A percentile compares a stretch with the other conserved stretches of the same genome.
These are phyloP conservation scores for Eucalyptus erythrocorys DNA, from an alignment of 345 rosid genomes.

Conservation along the genomic window DNA sequence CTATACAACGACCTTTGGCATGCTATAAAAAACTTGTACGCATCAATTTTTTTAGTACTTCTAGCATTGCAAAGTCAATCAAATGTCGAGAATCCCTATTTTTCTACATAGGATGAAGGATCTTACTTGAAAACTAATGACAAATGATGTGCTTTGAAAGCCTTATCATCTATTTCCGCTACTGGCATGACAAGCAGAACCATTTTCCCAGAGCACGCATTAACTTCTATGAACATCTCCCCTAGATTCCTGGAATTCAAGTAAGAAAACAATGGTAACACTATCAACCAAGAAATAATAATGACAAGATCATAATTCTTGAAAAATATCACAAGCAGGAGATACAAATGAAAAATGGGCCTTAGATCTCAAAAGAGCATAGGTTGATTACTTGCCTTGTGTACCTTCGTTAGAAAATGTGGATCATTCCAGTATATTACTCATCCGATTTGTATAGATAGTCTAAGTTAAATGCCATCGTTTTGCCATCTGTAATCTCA, in stretches of 20 bases:
- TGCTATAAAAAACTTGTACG: no score
- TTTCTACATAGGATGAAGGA: slow-evolving; percentile 70
- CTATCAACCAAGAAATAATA: not conserved
- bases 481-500: not conserved
- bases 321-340: not conserved
- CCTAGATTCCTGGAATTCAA: not conserved
- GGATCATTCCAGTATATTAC: no score
- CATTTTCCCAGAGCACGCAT: not conserved
- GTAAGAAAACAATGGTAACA: not conserved
- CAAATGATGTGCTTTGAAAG: not conserved
- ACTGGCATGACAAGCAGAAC: not conserved
- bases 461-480: no score
- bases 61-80: no score
- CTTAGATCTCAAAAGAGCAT: no score
- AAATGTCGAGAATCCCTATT: no score
- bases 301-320: not conserved
- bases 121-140: not conserved
- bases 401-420: no score
- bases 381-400: no score
- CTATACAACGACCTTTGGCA: no score
- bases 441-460: no score
- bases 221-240: not conserved
- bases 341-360: no score
- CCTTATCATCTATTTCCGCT: not conserved
- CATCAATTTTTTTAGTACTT: accelerated